phyloP scores from a whole-genome alignment of 2,329 filamentous ascomycete genomes.

The Triangularia verruculosa region DNA sequence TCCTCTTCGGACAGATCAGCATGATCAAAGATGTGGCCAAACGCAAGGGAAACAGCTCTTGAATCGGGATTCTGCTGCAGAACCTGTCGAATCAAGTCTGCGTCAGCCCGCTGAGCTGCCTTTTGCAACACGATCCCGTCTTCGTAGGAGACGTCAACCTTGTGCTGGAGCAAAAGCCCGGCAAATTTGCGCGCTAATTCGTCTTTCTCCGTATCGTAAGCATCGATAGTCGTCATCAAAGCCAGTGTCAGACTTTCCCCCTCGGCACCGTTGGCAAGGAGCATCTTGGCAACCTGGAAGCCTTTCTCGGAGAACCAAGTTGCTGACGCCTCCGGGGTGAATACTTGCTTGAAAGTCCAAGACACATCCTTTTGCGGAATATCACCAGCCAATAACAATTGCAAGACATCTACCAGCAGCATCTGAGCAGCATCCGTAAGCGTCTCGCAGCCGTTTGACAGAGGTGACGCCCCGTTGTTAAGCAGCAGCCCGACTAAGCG shows the following conservation, averaged over 20 bases:
- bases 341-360: constrained; percentile 44
- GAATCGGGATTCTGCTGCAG: constrained; percentile 49
- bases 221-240: constrained; percentile 45
- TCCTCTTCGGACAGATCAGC: constrained; percentile 47
- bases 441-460: constrained; percentile 50
- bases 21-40: constrained; percentile 55
- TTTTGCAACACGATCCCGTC: constrained; percentile 52
- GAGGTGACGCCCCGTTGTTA: constrained; percentile 50
- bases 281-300: constrained; percentile 44
- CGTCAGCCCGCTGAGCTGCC: constrained; percentile 51
- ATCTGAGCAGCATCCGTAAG: constrained; percentile 48
- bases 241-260: constrained; percentile 46
- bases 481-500: constrained; percentile 48
- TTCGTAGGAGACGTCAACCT: constrained; percentile 48
- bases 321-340: constrained; percentile 39
- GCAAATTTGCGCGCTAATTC: constrained; percentile 46
- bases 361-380: constrained; percentile 44
- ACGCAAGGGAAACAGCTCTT: constrained; percentile 49
- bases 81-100: constrained; percentile 48
- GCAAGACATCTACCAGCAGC: constrained; percentile 38
- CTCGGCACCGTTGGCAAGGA: constrained; percentile 48
- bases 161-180: constrained; percentile 39
- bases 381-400: constrained; percentile 41
- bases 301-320: constrained; percentile 49
- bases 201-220: constrained; percentile 38